Base-by-base conservation (phyloP, 768 basidiomycete species). In the Lentinus tigrinus region DNA sequence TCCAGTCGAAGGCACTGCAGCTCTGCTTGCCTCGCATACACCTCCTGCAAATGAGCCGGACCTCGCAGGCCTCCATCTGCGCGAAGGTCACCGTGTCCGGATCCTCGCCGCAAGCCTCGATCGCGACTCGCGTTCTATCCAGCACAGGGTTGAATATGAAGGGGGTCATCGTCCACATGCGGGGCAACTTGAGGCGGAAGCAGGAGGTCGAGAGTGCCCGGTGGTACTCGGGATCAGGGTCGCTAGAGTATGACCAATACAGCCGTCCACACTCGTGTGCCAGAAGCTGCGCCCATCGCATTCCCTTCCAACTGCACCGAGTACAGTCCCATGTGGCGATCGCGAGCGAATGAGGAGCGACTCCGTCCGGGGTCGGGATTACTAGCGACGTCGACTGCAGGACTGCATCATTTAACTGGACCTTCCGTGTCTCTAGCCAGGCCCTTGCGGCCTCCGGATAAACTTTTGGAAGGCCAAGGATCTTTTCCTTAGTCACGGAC, bases 51-150 rank as follows among this genome's bases (percentile, higher is more conserved):
- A 42, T 17, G 16, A 57, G 34, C 31, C 56, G 11, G 3, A 28
- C 48, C 16, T 42, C 42, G 9, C 49, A 46, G 5, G n/a, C 14
- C 4, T 61, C 54, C 60, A 56, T 52, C 46, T 52, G 44, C 26
- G 39, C 36, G 24, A 46, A 16, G 11, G 59, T 60, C 19, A 40
- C 50, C 1, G 24, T 39, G 16, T 56, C 23, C 16, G 60, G 60
- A 21, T 56, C 54, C 17, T 19, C 17, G 14, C 54, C 60, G 39
- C 50, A 52, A 10, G 46, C 49, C 27, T 23, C 8, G 27, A 61
- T 47, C 3, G 49, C 46, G 4, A 3, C 17, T 9, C 52, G 31
- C 3, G 9, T 23, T 13, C 9, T 13, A 13, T 34, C 10, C 26
- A 36, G 19, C 28, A 17, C 11, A 28, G 23, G 39, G 11, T 43